Percentiles rank a stretch among this genome's conserved stretches.
These are phyloP conservation scores for Arabis alpina DNA, from an alignment of 345 rosid species.

Conservation along the genomic window DNA sequence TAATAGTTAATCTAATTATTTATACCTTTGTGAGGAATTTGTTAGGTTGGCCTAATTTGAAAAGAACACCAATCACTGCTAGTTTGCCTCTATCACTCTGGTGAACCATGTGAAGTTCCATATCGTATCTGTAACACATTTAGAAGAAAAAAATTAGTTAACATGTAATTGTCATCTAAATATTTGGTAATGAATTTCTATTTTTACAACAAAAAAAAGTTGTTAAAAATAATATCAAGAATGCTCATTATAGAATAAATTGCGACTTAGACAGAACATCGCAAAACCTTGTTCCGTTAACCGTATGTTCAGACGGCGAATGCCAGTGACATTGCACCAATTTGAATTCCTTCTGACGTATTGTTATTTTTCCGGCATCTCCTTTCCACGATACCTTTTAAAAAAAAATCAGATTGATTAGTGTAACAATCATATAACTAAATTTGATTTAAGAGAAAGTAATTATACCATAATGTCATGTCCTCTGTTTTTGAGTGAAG, in stretches of 20 bases:
- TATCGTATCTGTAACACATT: slow-evolving; percentile 41
- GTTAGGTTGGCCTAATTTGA: slow-evolving; percentile 60
- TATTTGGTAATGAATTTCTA: not conserved
- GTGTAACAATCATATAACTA: not conserved
- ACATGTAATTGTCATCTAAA: not conserved
- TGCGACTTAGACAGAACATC: not conserved
- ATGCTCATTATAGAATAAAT: too few relatives aligned
- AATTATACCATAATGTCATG: slow-evolving; percentile 65
- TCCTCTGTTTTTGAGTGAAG: slow-evolving; percentile 60
- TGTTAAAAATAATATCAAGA: too few relatives aligned
- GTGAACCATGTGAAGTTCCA: slow-evolving; percentile 80
- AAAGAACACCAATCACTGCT: slow-evolving; percentile 65
- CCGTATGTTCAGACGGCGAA: slow-evolving; percentile 67
- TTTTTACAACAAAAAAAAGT: not conserved
- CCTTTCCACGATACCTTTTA: slow-evolving; percentile 68
- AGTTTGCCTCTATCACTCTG: slow-evolving; percentile 32
- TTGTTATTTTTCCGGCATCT: slow-evolving; percentile 61
- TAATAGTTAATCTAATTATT: not conserved
- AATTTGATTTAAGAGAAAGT: too few relatives aligned
- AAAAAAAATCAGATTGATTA: not conserved
- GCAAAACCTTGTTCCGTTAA: slow-evolving; percentile 59
- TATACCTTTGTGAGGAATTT: slow-evolving; percentile 59
- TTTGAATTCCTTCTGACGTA: slow-evolving; percentile 53
- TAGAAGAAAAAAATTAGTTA: not conserved
- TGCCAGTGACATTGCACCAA: slow-evolving; percentile 72